phyloP scores from a whole-genome alignment of 768 basidiomycete genomes.

The Candolleomyces aberdarensis region DNA sequence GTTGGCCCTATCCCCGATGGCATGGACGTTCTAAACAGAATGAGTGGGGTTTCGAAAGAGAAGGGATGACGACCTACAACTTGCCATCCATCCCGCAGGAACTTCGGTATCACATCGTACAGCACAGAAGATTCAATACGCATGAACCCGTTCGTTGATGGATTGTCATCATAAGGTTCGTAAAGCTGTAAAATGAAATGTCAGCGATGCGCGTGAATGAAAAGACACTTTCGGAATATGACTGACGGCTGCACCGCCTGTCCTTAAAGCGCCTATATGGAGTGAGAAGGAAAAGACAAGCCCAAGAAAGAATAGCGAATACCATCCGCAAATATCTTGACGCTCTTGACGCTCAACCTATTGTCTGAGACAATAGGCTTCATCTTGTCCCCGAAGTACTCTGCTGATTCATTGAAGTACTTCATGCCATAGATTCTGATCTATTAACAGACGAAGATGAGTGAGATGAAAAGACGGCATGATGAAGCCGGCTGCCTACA shows the following conservation, averaged over 20 bases:
- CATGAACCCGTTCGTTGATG: constrained; percentile 75
- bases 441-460: constrained; percentile 26
- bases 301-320: constrained; percentile 11
- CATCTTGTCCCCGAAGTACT: constrained; percentile 60
- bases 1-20: constrained; percentile 87
- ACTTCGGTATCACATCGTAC: constrained; percentile 59
- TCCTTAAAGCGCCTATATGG: constrained; percentile 70
- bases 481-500: constrained; percentile 28
- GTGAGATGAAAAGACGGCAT: constrained; percentile 7
- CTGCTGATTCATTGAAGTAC: constrained; percentile 58
- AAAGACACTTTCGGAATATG: neutral
- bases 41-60: neutral
- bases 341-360: constrained; percentile 66
- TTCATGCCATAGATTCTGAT: constrained; percentile 79
- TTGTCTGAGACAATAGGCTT: constrained; percentile 60
- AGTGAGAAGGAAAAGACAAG: constrained; percentile 2
- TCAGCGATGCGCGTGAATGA: neutral
- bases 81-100: constrained; percentile 84
- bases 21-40: constrained; percentile 70
- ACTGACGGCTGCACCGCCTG: constrained; percentile 84
- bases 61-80: constrained; percentile 52
- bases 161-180: constrained; percentile 81
- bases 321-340: constrained; percentile 80
- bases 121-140: constrained; percentile 62
- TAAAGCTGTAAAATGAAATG: constrained; percentile 47